Evolutionary conservation across 2,329 filamentous ascomycete genomes (phyloP).

Genomic region (Pseudomassariella vexata): DNA sequence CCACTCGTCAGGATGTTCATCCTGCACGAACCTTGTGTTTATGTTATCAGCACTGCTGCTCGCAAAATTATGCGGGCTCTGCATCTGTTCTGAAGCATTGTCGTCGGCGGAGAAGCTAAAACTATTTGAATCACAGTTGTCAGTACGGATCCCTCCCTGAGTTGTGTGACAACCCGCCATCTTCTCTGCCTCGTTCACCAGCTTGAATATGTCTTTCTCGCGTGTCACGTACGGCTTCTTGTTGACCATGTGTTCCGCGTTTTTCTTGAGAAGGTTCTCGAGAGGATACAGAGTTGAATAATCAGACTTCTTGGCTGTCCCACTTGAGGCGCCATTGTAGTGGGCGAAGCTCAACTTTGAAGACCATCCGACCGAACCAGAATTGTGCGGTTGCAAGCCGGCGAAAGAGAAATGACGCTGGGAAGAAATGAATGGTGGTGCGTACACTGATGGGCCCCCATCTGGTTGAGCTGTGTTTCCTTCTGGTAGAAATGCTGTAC

Average conservation of each 20-base stretch:
- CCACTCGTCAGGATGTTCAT: constrained; percentile 38
- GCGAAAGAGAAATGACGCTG: not conserved
- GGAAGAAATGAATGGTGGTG: constrained; percentile 12
- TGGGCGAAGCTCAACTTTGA: constrained; percentile 3
- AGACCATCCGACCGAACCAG: not conserved
- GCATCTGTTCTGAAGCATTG: constrained; percentile 31
- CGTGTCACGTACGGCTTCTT: constrained; percentile 13
- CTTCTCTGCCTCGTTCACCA: constrained; percentile 7
- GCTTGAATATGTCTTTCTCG: constrained; percentile 3
- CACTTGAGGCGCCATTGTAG: constrained; percentile 20
- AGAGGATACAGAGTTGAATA: constrained; percentile 21
- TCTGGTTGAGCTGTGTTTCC: constrained; percentile 17
- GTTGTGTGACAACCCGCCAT: too few species aligned
- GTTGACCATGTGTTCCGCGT: constrained; percentile 31
- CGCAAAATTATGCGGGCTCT: constrained; percentile 34
- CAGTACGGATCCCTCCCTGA: too few species aligned
- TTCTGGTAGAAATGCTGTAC: constrained; percentile 12
- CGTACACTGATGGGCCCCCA: constrained; percentile 43
- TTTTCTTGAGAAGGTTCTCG: constrained; percentile 32
- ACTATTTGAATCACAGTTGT: constrained; percentile 33
- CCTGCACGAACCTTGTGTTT: constrained; percentile 53
- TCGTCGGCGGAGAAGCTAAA: constrained; percentile 44
- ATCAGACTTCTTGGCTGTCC: constrained; percentile 10
- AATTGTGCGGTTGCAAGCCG: constrained; percentile 2
- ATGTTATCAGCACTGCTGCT: constrained; percentile 54